A percentile compares a stretch with the other conserved stretches of the same genome.
Conservation (phyloP, 352 stramenopile genomes). For the Pythium inflatum region DNA sequence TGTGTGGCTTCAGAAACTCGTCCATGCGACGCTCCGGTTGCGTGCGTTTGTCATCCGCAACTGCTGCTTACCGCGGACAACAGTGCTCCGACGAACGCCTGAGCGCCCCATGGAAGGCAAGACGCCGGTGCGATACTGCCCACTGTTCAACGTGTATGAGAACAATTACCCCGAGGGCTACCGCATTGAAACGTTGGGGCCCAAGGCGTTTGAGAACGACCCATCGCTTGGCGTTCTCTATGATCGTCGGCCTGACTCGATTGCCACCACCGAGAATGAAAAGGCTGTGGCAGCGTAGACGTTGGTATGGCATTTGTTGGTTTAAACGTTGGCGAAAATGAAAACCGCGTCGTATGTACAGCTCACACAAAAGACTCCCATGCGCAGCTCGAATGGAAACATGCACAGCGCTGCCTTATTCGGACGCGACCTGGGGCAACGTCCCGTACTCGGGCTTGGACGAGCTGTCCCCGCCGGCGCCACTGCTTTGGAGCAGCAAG, state of each 20-base stretch:
- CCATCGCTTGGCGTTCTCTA: slow-evolving; percentile 13
- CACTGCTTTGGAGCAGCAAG: slow-evolving; percentile 26
- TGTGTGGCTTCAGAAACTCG: slow-evolving; percentile 1
- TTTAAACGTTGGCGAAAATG: too few species aligned
- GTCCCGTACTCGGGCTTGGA: slow-evolving; percentile 35
- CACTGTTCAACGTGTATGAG: slow-evolving; percentile 17
- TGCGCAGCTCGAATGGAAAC: too few species aligned
- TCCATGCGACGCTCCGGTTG: not conserved
- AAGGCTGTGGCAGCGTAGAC: too few species aligned
- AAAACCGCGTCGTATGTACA: too few species aligned
- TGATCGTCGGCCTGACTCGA: slow-evolving; percentile 4
- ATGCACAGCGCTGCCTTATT: slow-evolving; percentile 11
- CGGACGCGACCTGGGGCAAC: slow-evolving; percentile 32
- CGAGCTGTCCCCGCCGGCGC: not conserved
- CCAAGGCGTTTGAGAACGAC: slow-evolving; percentile 22
- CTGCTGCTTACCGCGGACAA: slow-evolving; percentile 13
- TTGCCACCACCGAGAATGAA: too few species aligned
- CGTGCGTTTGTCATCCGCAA: slow-evolving; percentile 19
- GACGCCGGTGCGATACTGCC: slow-evolving; percentile 9
- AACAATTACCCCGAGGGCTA: slow-evolving; percentile 17
- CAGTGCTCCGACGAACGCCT: slow-evolving; percentile 5
- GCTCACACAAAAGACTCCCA: too few species aligned
- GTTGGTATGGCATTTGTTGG: too few species aligned
- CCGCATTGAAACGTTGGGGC: slow-evolving; percentile 12
- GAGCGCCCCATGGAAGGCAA: slow-evolving; percentile 12